Evolutionary conservation across 768 basidiomycete genomes (phyloP), one percentile per base, ranked within the genome.

Genomic region (Trametes cinnabarina): DNA sequence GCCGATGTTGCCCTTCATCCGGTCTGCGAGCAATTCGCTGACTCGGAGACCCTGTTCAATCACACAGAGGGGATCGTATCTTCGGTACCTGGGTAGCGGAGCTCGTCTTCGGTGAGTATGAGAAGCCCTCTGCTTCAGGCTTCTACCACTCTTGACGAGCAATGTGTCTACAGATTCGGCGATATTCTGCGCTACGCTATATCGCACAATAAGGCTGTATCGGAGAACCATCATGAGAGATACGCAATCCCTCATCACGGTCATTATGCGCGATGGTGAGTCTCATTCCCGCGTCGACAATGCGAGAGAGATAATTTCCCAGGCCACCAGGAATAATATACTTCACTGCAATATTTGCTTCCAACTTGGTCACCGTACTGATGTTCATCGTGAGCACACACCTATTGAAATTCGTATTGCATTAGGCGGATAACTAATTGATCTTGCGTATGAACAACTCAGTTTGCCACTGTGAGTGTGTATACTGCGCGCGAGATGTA

Each of bases 31-130:
- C 37, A 8, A 14, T 39, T 8, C 14, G 28, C 51, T 55, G 47
- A 57, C n/a, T n/a, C n/a, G n/a, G n/a, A n/a, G n/a, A n/a, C 26
- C 19, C 12, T 12, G 28, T 34, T 40, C 2, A 19, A 2, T 15
- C 30, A 15, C 22, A 22, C 55, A 68, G 64, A 9, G 60, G 63
- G 26, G 59, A 63, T 23, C 65, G 67, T 6, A 51, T 68, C 35
- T 61, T 68, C 25, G 66, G 55, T 43, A 68, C 65, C 19, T 68
- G 67, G 67, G 67, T 68, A 17, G 65, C 65, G 15, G 67, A 68
- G 49, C 65, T 68, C 19, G 57, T 66, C 3, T 68, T 68, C 39
- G 67, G 67, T 68, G 42, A 41, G 39, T 34, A n/a, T 47, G 4
- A 15, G 15, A 2, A n/a, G n/a, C n/a, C n/a, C n/a, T n/a, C n/a